Conservation (phyloP, 2,329 filamentous ascomycete species). For the Colletotrichum graminicola region DNA sequence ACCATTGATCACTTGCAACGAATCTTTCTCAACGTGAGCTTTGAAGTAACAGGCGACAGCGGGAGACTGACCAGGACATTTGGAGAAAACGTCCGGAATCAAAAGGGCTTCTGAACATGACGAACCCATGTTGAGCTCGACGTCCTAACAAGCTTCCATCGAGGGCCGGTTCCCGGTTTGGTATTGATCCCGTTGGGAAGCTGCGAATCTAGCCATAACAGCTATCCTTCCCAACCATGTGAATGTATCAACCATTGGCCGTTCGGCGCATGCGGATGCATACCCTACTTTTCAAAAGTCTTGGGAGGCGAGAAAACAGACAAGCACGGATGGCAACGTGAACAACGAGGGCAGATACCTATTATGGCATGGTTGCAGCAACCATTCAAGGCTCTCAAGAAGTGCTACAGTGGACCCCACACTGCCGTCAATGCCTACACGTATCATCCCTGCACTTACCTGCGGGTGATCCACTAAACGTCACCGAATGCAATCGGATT, state of each 20-base stretch:
- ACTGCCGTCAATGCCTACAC: slow-evolving; percentile 17
- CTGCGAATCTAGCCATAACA: too few relatives aligned
- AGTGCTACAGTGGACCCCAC: slow-evolving; percentile 25
- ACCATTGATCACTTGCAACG: not conserved
- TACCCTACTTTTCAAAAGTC: not conserved
- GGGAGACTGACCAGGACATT: not conserved
- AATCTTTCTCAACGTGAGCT: too few relatives aligned
- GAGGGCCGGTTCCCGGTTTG: not conserved
- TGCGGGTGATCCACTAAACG: slow-evolving; percentile 39
- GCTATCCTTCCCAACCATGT: not conserved
- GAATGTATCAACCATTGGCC: not conserved
- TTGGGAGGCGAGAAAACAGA: not conserved
- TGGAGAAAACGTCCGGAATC: not conserved
- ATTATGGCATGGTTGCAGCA: not conserved
- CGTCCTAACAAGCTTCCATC: not conserved
- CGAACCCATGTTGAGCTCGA: not conserved
- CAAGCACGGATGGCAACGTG: not conserved
- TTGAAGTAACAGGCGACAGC: too few relatives aligned
- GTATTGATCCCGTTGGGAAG: not conserved
- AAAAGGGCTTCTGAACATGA: not conserved
- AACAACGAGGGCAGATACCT: not conserved
- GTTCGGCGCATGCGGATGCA: not conserved
- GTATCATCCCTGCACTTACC: slow-evolving; percentile 21
- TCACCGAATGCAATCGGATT: slow-evolving; percentile 30
- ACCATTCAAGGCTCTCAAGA: not conserved